phyloP scores from a whole-genome alignment of 192 early-diverging fungal genomes.

The Backusella sp. region DNA sequence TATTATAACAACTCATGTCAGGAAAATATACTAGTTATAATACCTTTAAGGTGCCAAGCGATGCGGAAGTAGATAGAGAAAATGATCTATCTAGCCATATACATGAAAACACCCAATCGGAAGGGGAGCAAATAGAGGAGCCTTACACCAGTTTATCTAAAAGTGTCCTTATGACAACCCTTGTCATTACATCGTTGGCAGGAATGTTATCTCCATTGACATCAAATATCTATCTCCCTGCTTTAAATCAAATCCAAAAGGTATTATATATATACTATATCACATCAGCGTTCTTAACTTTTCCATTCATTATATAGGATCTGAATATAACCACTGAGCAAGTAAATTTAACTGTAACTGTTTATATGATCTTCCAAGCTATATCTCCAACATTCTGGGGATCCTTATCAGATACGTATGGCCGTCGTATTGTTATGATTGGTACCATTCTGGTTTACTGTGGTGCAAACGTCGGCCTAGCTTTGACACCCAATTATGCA shows the following conservation, averaged over 20 bases:
- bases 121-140: neutral
- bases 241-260: constrained; percentile 15
- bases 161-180: constrained; percentile 32
- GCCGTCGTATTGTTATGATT: constrained; percentile 35
- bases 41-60: too few relatives aligned
- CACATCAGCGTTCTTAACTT: neutral
- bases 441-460: constrained; percentile 27
- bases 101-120: too few relatives aligned
- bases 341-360: constrained; percentile 16
- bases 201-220: constrained; percentile 26
- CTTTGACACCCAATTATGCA: constrained; percentile 20
- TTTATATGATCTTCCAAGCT: constrained; percentile 33
- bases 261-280: neutral
- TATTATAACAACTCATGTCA: too few relatives aligned
- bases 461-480: constrained; percentile 28
- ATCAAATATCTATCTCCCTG: constrained; percentile 26
- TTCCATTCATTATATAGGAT: neutral
- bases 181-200: constrained; percentile 29
- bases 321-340: neutral
- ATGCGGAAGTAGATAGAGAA: too few relatives aligned
- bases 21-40: too few relatives aligned
- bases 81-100: too few relatives aligned
- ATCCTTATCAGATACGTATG: constrained; percentile 29
- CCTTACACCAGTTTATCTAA: constrained; percentile 17
- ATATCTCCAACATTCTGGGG: constrained; percentile 39